Percentiles rank a stretch among this genome's conserved stretches.
Evolutionary conservation across 2,329 filamentous ascomycete genomes (phyloP).

Genomic region (Coniochaeta prunicola): DNA sequence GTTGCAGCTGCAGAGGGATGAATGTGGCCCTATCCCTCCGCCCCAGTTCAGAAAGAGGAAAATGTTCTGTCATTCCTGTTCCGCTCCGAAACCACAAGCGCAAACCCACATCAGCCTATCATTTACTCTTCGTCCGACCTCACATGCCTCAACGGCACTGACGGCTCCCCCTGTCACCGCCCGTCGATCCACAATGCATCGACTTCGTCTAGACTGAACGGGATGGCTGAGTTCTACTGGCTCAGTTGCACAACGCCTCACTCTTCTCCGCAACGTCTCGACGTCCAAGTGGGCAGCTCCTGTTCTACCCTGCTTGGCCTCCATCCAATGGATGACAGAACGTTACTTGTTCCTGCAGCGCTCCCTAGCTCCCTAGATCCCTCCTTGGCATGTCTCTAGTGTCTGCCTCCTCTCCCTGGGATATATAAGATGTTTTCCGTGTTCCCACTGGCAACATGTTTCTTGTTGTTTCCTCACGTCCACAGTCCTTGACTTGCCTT

Average conservation of each 20-base stretch:
- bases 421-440: slow-evolving; percentile 14
- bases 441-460: slow-evolving; percentile 11
- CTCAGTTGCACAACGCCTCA: slow-evolving; percentile 14
- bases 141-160: slow-evolving; percentile 7
- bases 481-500: slow-evolving; percentile 14
- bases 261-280: not conserved
- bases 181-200: slow-evolving; percentile 27
- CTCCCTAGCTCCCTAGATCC: slow-evolving; percentile 6
- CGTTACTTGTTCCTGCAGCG: slow-evolving; percentile 26
- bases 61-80: slow-evolving; percentile 14
- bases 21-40: not conserved
- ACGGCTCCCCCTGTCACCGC: slow-evolving; percentile 17
- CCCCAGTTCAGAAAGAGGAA: not conserved
- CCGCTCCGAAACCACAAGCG: slow-evolving; percentile 26
- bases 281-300: slow-evolving; percentile 17
- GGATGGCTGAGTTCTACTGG: slow-evolving; percentile 28
- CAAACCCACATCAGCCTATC: slow-evolving; percentile 21
- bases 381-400: slow-evolving; percentile 11
- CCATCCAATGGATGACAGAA: slow-evolving; percentile 26
- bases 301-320: slow-evolving; percentile 23
- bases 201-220: slow-evolving; percentile 26
- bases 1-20: not conserved
- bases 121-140: slow-evolving; percentile 11
- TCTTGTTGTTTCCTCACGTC: slow-evolving; percentile 15
- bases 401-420: slow-evolving; percentile 6